Base-by-base conservation (phyloP, 495 filamentous ascomycete genomes). In the Annulohypoxylon stygium region DNA sequence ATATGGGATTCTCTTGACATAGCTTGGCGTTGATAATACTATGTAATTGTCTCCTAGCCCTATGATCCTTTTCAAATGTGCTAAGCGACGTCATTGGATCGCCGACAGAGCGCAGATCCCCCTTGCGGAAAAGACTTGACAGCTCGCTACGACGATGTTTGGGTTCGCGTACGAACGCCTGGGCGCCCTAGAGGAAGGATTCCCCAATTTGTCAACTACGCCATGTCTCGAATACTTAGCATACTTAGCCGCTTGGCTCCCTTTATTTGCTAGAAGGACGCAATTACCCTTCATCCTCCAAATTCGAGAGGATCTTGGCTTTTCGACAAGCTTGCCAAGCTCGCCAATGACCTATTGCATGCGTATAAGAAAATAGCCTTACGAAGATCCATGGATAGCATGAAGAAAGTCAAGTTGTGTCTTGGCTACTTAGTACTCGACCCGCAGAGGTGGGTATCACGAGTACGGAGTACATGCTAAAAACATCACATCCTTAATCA, bases 31-130 rank as follows among this genome's bases (percentile, higher is more conserved):
- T 45, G 43, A 41, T 34, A 45, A 50, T 59, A 60, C 16, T 47
- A 47, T 18, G 43, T 47, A 47, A 47, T 47, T 18, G 3, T 12
- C 48, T 53, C 59, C 51, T 73, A 68, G 66, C 66, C 66, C 57
- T 65, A 61, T 61, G 36, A 61, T 47, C 53, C 50, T 53, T 54
- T 57, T 48, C 23, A 66, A 65, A 45, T 26, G 57, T 60, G 61
- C 39, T 26, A 26, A 57, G 62, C 62, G 62, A 66, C 66, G 66
- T 70, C 66, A 74, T 70, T 63, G 61, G 66, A 61, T 62, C 65
- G 26, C 50, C 45, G 30, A 54, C 57, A 70, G 50, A 66, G 62
- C 55, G 66, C 70, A 62, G 61, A 66, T 74, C 47, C 57, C 55
- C 65, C 47, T 67, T 50, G 7, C 54, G 58, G 58, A 25, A 25